Evolutionary conservation across 345 rosid species (phyloP), one percentile per base, ranked within the genome.

Genomic region (Salix udensis): DNA sequence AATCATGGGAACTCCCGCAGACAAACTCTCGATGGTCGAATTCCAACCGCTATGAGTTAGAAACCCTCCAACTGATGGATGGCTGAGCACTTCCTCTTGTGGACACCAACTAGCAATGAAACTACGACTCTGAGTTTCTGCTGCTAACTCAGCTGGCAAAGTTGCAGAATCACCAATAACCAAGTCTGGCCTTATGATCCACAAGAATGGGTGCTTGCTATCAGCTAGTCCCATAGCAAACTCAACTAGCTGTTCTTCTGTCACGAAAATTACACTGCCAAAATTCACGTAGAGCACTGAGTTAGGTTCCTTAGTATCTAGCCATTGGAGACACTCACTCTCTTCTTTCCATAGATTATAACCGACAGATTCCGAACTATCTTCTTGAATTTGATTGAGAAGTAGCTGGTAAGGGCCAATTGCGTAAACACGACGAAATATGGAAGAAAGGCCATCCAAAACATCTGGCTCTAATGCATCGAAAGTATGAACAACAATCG

Each of bases 101-200:
- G 73, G 62, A 18, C 60, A 48, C 73, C 73, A 70, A 1, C 73
- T 70, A 11, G 58, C 9, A 26, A 70, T 70, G 2, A 48, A 48
- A 5, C 62, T 21, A 16, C 40, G 31, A 8, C 0, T 24, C 4
- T 28, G 2, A 46, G 61, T 28, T 50, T 30, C 21, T 26, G 40
- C 40, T 48, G 48, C 53, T 6, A 68, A 19, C 19, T 68, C 62
- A 4, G 61, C 23, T 28, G 62, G 52, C 55, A 69, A 42, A 7
- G 2, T 16, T 7, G 60, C 37, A 2, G 24, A 28, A 1, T 23
- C 40, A 26, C 61, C 62, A 16, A 0, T 15, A 26, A 46, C 58
- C 73, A 70, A 26, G 30, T n/a, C 74, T 12, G 74, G 46, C n/a
- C 74, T 53, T 28, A 71, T 71, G 28, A 71, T 53, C 74, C 74